Evolutionary conservation across 73 alveolate species (phyloP).

Genomic region (Paramecium octaurelia): DNA sequence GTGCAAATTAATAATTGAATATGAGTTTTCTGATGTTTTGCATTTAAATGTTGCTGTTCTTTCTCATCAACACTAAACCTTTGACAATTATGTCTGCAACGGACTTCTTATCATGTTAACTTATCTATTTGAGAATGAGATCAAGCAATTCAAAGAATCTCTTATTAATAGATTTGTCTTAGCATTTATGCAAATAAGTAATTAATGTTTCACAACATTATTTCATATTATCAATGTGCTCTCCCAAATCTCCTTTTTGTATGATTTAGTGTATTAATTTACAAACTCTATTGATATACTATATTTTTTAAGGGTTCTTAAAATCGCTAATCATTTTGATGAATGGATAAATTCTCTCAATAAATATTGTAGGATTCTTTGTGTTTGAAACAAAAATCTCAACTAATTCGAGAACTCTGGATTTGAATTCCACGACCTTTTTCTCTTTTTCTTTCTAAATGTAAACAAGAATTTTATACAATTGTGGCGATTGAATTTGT

Average conservation of each 20-base stretch:
- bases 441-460: slow-evolving; percentile 5
- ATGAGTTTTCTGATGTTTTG: background rate
- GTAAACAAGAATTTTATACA: background rate
- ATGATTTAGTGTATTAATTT: background rate
- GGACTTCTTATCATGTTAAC: background rate
- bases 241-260: background rate
- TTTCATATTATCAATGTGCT: background rate
- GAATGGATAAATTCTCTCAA: background rate
- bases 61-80: slow-evolving; percentile 15
- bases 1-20: background rate
- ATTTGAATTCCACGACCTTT: slow-evolving; percentile 2
- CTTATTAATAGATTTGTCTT: background rate
- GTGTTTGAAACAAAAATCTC: background rate
- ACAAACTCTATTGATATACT: background rate
- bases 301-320: background rate
- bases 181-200: background rate
- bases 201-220: background rate
- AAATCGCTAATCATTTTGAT: background rate
- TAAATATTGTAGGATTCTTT: background rate
- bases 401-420: slow-evolving; percentile 10
- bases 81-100: background rate
- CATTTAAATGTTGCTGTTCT: background rate
- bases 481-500: background rate
- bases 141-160: background rate
- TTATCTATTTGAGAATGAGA: background rate